These are phyloP conservation scores for Pyrus communis DNA, from an alignment of 306 rosid species.

Conservation along the genomic window DNA sequence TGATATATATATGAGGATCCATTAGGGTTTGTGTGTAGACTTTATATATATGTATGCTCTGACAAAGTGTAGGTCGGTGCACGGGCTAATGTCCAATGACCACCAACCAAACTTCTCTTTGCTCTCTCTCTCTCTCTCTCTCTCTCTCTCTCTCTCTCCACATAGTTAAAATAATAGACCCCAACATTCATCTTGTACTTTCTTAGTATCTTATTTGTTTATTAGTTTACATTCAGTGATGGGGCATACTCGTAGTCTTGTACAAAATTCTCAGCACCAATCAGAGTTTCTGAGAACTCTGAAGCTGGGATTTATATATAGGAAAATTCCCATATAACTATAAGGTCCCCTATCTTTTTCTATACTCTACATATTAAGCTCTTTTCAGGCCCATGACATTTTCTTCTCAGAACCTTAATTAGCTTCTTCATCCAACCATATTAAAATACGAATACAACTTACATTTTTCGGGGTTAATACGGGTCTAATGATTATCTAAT, in stretches of 20 bases:
- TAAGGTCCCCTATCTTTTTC: not conserved
- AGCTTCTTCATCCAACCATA: constrained; percentile 7
- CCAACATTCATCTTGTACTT: not conserved
- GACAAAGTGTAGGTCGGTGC: constrained; percentile 2
- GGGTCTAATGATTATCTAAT: not conserved
- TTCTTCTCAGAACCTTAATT: constrained; percentile 1
- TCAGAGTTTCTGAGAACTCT: not conserved
- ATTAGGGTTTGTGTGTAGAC: not conserved
- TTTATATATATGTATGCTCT: not conserved
- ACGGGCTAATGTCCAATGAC: constrained; percentile 6
- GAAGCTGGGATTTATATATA: not conserved
- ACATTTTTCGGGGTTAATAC: not conserved
- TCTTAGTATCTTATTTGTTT: not conserved
- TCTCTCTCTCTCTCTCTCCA: not conserved
- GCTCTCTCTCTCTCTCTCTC: not conserved
- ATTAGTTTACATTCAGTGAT: not conserved
- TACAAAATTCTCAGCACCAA: constrained; percentile 1
- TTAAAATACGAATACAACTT: not conserved
- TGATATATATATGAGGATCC: not conserved
- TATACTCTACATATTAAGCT: not conserved
- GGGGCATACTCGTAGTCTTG: not conserved
- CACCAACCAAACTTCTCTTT: constrained; percentile 4
- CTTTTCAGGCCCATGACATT: constrained; percentile 17
- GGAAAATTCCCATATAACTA: not conserved
- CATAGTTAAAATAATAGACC: not conserved